These are phyloP conservation scores for Castanea sativa DNA, from an alignment of 306 rosid species.

Conservation along the genomic window DNA sequence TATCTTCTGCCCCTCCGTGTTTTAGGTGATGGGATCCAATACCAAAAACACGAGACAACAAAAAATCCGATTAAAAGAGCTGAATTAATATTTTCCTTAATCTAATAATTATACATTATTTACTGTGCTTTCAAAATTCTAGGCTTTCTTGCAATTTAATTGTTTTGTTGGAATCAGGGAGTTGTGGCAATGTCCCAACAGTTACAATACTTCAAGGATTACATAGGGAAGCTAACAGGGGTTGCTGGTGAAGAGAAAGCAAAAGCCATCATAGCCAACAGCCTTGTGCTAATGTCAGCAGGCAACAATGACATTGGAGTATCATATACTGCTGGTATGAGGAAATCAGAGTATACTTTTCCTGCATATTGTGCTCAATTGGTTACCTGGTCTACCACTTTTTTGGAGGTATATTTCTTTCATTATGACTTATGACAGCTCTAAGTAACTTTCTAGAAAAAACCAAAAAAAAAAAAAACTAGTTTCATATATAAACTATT, in stretches of 20 bases:
- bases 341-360: not conserved
- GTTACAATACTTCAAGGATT: slow-evolving; percentile 19
- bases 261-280: slow-evolving; percentile 19
- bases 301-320: slow-evolving; percentile 47
- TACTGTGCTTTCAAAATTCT: no score
- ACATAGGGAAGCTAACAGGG: slow-evolving; percentile 24
- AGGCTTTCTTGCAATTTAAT: not conserved
- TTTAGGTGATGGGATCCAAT: no score
- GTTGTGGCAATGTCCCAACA: slow-evolving; percentile 16
- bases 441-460: no score
- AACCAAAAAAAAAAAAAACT: no score
- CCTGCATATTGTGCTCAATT: slow-evolving; percentile 13
- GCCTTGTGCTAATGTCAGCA: slow-evolving; percentile 22
- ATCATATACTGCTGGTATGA: not conserved
- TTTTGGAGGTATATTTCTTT: slow-evolving; percentile 20
- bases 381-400: slow-evolving; percentile 1
- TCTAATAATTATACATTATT: no score
- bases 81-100: no score
- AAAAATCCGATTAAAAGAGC: no score
- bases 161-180: slow-evolving; percentile 6
- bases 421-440: not conserved
- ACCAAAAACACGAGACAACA: no score
- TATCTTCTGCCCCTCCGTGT: no score
- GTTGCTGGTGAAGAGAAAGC: slow-evolving; percentile 26
- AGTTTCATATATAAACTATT: no score